Percentiles rank a stretch among this genome's conserved stretches.
These are phyloP conservation scores for Kodamaea kakaduensis DNA, from an alignment of 805 yeast species.

Conservation along the genomic window DNA sequence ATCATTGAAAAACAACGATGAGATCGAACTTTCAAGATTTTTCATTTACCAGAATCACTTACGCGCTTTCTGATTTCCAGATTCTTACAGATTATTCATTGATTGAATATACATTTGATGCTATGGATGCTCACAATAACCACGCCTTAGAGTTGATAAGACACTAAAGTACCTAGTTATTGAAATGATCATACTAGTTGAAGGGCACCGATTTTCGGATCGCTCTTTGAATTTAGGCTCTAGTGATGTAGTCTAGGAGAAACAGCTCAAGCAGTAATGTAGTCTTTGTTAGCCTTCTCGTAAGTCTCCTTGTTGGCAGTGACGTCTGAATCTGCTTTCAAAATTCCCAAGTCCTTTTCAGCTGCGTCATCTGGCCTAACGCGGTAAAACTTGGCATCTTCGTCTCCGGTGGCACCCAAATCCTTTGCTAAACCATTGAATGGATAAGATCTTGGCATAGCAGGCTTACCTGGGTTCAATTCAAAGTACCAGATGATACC, in stretches of 20 bases:
- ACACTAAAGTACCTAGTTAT: no score
- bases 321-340: conserved; percentile 28
- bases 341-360: conserved; percentile 33
- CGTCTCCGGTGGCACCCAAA: conserved; percentile 56
- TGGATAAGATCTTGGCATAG: conserved; percentile 73
- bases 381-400: conserved; percentile 33
- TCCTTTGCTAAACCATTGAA: conserved; percentile 70
- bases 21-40: no score
- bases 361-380: conserved; percentile 40
- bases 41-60: no score
- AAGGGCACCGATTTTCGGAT: no score
- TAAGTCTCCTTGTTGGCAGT: conserved; percentile 29
- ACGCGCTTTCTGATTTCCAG: no score
- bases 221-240: no score
- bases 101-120: no score
- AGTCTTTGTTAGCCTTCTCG: conserved; percentile 34
- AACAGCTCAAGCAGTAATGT: conserved; percentile 19
- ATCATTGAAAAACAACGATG: no score
- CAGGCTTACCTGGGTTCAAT: conserved; percentile 61
- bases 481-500: conserved; percentile 40
- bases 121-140: no score
- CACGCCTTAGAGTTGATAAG: no score
- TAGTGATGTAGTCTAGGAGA: background rate
- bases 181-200: no score
- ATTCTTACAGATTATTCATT: no score